These are phyloP conservation scores for Fonsecaea pedrosoi DNA, from an alignment of 2,329 filamentous ascomycete genomes.

Conservation along the genomic window DNA sequence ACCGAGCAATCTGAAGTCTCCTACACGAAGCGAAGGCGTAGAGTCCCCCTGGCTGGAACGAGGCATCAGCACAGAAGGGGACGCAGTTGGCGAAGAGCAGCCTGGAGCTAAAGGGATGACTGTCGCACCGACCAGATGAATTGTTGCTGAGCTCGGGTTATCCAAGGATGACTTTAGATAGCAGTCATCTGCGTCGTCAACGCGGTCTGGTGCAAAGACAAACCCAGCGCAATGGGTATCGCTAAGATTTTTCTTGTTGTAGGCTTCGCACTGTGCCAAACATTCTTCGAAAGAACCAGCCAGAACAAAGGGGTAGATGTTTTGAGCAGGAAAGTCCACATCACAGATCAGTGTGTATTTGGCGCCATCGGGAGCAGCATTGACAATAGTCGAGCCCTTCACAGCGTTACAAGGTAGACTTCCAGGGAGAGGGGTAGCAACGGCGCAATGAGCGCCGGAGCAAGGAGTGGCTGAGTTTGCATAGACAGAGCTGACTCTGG, in stretches of 20 bases:
- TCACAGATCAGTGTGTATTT: conserved; percentile 42
- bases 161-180: conserved; percentile 43
- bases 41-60: neutral
- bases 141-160: conserved; percentile 34
- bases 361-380: conserved; percentile 17
- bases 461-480: conserved; percentile 22
- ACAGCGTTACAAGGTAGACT: conserved; percentile 34
- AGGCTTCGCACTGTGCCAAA: conserved; percentile 40
- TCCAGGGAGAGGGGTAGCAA: conserved; percentile 11
- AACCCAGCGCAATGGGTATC: conserved; percentile 37
- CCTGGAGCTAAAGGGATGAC: conserved; percentile 9
- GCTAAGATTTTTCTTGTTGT: conserved; percentile 33
- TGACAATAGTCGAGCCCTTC: conserved; percentile 38
- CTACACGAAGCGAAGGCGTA: conserved; percentile 32
- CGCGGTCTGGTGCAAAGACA: conserved; percentile 41
- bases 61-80: conserved; percentile 7
- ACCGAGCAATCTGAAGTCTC: conserved; percentile 38
- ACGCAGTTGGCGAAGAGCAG: conserved; percentile 3
- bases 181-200: conserved; percentile 41
- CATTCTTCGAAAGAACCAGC: conserved; percentile 41
- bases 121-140: conserved; percentile 40
- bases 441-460: conserved; percentile 19
- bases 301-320: conserved; percentile 41
- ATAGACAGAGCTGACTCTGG: conserved; percentile 4
- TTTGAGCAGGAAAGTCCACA: conserved; percentile 40